Percentiles rank a stretch among this genome's conserved stretches.
These are phyloP conservation scores for Ceriops tagal DNA, from an alignment of 345 rosid species.

Conservation along the genomic window DNA sequence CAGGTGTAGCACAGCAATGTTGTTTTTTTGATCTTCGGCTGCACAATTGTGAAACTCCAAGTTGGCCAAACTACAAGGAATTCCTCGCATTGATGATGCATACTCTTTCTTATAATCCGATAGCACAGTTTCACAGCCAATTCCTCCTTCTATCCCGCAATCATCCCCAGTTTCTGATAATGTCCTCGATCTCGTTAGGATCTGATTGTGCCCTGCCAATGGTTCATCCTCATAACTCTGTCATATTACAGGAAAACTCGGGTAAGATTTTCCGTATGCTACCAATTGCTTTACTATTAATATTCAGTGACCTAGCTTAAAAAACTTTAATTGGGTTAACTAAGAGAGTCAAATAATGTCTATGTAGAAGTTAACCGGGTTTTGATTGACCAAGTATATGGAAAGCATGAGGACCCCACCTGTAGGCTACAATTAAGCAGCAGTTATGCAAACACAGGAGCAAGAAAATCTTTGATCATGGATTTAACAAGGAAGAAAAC, in stretches of 20 bases:
- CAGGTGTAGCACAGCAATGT: constrained; percentile 30
- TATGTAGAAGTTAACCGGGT: too few species aligned
- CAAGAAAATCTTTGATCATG: background rate
- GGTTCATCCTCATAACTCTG: constrained; percentile 91
- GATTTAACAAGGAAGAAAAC: background rate
- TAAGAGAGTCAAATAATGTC: too few species aligned
- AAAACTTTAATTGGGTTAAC: too few species aligned
- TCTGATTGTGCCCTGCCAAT: constrained; percentile 41
- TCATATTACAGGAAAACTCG: background rate
- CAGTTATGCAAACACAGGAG: too few species aligned
- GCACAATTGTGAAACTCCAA: constrained; percentile 51
- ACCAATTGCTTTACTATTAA: background rate
- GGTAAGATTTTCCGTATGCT: background rate
- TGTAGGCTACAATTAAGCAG: too few species aligned
- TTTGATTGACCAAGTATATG: too few species aligned
- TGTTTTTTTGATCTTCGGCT: constrained; percentile 51
- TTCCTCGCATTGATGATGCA: constrained; percentile 54
- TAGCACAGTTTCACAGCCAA: constrained; percentile 36
- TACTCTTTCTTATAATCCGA: constrained; percentile 56
- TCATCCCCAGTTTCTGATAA: constrained; percentile 75
- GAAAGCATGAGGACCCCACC: too few species aligned
- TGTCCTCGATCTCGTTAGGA: constrained; percentile 37
- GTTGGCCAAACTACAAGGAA: constrained; percentile 31
- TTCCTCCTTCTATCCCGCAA: constrained; percentile 45
- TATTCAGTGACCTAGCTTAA: too few species aligned